Percentiles rank a stretch among this genome's conserved stretches.
phyloP scores from a whole-genome alignment of 352 stramenopile genomes.

The Elongisporangium undulatum region DNA sequence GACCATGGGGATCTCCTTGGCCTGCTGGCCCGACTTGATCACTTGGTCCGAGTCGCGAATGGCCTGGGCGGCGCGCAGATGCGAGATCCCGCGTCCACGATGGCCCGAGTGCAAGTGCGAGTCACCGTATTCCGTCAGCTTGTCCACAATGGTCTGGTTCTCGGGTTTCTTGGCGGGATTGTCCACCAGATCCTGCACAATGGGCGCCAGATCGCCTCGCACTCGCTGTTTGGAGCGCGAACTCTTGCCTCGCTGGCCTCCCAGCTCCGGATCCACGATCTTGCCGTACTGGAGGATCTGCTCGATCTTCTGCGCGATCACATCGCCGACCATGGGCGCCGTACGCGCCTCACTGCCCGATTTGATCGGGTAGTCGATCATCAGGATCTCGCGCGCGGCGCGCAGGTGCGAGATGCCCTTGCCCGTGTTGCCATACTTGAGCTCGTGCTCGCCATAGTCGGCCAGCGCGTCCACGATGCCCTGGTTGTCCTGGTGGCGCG shows the following conservation, averaged over 20 bases:
- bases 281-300: conserved; percentile 67
- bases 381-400: conserved; percentile 58
- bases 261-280: conserved; percentile 39
- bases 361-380: conserved; percentile 38
- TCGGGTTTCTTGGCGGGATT: conserved; percentile 47
- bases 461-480: conserved; percentile 55
- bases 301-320: conserved; percentile 76
- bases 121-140: conserved; percentile 66
- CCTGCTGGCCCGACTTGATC: conserved; percentile 48
- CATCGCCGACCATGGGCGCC: conserved; percentile 51
- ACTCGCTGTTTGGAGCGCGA: conserved; percentile 28
- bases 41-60: conserved; percentile 53
- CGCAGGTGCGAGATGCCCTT: conserved; percentile 70
- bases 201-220: conserved; percentile 51
- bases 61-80: conserved; percentile 52
- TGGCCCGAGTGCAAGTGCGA: conserved; percentile 57
- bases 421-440: conserved; percentile 64
- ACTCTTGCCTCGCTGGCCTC: conserved; percentile 8
- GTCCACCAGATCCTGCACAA: conserved; percentile 58
- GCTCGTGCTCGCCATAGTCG: conserved; percentile 66
- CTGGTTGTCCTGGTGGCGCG: conserved; percentile 59
- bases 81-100: conserved; percentile 70
- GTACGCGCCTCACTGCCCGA: conserved; percentile 40
- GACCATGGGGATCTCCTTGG: conserved; percentile 56
- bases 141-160: conserved; percentile 69